Percentiles rank a stretch among this genome's conserved stretches.
Evolutionary conservation across 2,329 filamentous ascomycete species (phyloP).

Genomic region (Ceratocystis harringtonii): DNA sequence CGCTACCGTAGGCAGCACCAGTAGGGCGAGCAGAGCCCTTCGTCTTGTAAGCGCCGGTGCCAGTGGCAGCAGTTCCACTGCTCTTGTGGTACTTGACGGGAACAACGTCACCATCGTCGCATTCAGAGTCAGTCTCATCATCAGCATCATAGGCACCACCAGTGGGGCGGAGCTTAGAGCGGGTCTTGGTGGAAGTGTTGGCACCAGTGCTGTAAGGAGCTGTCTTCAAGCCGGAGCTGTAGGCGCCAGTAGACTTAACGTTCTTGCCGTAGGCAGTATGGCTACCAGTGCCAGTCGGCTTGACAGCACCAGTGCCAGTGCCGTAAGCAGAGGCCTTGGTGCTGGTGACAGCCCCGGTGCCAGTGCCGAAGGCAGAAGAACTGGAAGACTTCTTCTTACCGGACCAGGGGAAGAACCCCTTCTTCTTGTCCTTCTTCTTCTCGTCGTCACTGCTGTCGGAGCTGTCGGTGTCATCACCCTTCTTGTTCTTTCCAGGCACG

Average conservation of each 20-base stretch:
- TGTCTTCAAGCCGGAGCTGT: neutral
- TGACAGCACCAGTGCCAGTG: neutral
- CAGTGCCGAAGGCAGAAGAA: neutral
- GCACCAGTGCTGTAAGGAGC: slow-evolving; percentile 5
- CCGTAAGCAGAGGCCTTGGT: neutral
- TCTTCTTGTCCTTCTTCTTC: neutral
- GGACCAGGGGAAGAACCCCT: neutral
- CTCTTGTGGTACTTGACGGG: neutral
- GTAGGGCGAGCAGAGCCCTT: neutral
- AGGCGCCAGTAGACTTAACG: neutral
- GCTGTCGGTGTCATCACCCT: neutral
- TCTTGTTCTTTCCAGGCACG: slow-evolving; percentile 4
- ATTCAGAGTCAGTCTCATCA: neutral
- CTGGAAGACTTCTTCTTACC: neutral
- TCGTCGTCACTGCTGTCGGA: slow-evolving; percentile 6
- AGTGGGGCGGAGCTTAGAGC: neutral
- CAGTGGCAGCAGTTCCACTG: neutral
- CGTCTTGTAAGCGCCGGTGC: neutral
- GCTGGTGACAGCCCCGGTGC: neutral
- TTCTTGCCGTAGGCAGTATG: neutral
- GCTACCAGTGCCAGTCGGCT: neutral
- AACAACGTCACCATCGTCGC: neutral
- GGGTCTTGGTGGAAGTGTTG: neutral
- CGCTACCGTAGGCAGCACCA: neutral
- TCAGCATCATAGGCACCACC: neutral